These are phyloP conservation scores for Rheum nobile DNA, from an alignment of 148 eudicot genomes.

Conservation along the genomic window DNA sequence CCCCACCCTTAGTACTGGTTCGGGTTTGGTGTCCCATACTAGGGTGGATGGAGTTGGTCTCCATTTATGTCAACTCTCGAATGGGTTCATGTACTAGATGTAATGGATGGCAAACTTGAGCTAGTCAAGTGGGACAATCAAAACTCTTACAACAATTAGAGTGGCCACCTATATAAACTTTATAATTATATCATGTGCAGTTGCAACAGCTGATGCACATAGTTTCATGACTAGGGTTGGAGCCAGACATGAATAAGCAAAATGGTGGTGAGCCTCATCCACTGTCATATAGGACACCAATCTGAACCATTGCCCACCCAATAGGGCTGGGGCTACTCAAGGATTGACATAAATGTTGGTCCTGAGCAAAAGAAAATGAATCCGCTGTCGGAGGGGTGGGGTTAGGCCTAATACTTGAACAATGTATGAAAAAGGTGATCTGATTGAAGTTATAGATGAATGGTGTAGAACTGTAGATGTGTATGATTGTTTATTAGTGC, in stretches of 20 bases:
- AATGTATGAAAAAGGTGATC: neutral
- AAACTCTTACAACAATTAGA: conserved; percentile 65
- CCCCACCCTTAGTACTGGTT: conserved; percentile 77
- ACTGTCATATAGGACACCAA: conserved; percentile 61
- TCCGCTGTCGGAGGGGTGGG: neutral
- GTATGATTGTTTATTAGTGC: too few relatives aligned
- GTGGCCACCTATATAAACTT: conserved; percentile 54
- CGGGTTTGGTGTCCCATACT: conserved; percentile 35
- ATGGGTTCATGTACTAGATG: too few relatives aligned
- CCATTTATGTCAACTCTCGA: too few relatives aligned
- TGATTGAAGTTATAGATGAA: neutral
- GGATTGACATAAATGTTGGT: conserved; percentile 82
- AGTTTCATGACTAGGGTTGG: conserved; percentile 8
- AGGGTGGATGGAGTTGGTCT: conserved; percentile 86
- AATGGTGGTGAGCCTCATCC: conserved; percentile 96
- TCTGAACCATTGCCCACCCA: conserved; percentile 72
- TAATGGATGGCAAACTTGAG: conserved; percentile 70
- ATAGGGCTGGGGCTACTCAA: conserved; percentile 69
- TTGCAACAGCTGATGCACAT: neutral
- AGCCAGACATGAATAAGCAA: conserved; percentile 73
- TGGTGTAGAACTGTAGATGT: neutral
- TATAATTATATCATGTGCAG: neutral
- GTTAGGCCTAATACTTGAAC: neutral
- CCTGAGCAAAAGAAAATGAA: conserved; percentile 26
- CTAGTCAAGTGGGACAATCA: conserved; percentile 63